Evolutionary conservation across 2,329 filamentous ascomycete genomes (phyloP).

Genomic region (Aspergillus piperis): DNA sequence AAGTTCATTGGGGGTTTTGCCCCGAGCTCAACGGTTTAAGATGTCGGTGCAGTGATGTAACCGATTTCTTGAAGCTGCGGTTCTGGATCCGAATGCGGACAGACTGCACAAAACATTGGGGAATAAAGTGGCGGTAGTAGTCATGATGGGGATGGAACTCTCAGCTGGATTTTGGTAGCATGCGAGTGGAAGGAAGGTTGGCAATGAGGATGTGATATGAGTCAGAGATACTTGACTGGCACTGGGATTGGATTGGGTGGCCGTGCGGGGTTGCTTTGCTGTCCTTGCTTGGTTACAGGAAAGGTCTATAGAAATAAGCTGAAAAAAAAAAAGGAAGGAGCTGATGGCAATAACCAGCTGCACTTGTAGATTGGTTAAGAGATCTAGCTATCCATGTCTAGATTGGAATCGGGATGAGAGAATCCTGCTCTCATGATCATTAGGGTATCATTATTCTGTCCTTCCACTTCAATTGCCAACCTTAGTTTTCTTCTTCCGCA

Average conservation of each 20-base stretch:
- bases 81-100: neutral
- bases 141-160: neutral
- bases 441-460: constrained; percentile 1
- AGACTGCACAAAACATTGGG: neutral
- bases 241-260: neutral
- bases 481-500: constrained; percentile 40
- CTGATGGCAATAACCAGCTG: no score
- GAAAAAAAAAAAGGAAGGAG: no score
- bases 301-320: no score
- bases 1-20: constrained; percentile 1
- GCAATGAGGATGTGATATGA: no score
- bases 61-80: neutral
- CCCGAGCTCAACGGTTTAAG: constrained; percentile 2
- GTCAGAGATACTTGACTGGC: no score
- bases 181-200: no score
- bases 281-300: no score
- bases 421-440: neutral
- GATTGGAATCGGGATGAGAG: neutral
- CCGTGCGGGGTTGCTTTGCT: neutral
- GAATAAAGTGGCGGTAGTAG: neutral
- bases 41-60: neutral
- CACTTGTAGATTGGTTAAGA: no score
- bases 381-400: neutral
- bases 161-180: neutral
- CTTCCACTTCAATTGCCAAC: constrained; percentile 26